A percentile compares a stretch with the other conserved stretches of the same genome.
Evolutionary conservation across 106 monocot genomes (phyloP).

Genomic region (Posidonia australis): DNA sequence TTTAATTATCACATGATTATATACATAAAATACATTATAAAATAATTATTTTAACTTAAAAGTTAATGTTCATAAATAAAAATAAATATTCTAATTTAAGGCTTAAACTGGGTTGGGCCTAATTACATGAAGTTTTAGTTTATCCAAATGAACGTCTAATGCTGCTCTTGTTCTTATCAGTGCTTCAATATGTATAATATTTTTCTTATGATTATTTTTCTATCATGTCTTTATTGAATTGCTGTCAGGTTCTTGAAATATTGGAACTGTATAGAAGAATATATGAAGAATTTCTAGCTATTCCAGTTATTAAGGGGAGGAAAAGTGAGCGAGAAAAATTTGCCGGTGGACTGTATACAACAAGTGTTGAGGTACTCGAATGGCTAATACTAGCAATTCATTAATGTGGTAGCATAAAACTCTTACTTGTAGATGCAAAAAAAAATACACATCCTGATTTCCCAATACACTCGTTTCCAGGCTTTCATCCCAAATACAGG

Average conservation of each 20-base stretch:
- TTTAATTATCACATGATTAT: no score
- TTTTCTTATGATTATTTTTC: not conserved
- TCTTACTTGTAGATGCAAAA: not conserved
- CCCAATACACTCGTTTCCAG: conserved; percentile 16
- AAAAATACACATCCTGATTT: not conserved
- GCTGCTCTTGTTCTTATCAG: no score
- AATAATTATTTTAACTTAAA: no score
- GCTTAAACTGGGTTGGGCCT: no score
- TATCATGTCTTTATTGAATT: not conserved
- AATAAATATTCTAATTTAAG: no score
- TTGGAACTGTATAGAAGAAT: conserved; percentile 85
- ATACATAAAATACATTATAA: no score
- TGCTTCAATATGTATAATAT: no score
- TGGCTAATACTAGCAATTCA: not conserved
- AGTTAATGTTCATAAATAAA: no score
- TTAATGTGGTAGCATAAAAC: not conserved
- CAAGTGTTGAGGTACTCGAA: conserved; percentile 80
- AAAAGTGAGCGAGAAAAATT: conserved; percentile 95
- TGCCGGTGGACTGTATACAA: conserved; percentile 95
- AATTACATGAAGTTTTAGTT: no score
- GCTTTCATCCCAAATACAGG: conserved; percentile 91
- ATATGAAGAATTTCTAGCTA: conserved; percentile 84
- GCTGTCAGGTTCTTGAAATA: conserved; percentile 77
- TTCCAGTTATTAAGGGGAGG: conserved; percentile 85
- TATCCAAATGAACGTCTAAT: no score